These are phyloP conservation scores for Salvia miltiorrhiza DNA, from an alignment of 257 asterid genomes.

Conservation along the genomic window DNA sequence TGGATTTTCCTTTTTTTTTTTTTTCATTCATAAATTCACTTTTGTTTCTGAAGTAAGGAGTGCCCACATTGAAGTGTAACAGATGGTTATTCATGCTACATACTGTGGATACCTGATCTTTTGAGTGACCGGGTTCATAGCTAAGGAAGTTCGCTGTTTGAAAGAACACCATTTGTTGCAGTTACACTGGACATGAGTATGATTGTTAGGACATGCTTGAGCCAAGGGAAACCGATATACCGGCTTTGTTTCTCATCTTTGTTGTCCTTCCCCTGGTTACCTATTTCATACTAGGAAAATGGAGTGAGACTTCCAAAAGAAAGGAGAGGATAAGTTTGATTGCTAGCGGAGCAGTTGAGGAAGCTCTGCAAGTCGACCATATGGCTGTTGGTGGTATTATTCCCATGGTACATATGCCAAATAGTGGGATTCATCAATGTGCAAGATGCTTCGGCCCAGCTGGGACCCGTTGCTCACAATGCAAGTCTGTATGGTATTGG, in stretches of 20 bases:
- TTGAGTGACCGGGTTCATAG: slow-evolving; percentile 14
- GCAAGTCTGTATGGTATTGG: slow-evolving; percentile 91
- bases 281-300: slow-evolving; percentile 71
- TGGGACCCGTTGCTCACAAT: slow-evolving; percentile 68
- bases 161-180: slow-evolving; percentile 21
- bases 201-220: slow-evolving; percentile 73
- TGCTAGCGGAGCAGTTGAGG: slow-evolving; percentile 54
- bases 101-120: not conserved
- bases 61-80: slow-evolving; percentile 14
- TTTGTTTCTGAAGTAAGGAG: slow-evolving; percentile 22
- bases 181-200: slow-evolving; percentile 60
- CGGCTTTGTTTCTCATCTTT: slow-evolving; percentile 56
- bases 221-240: slow-evolving; percentile 75
- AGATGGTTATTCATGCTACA: not conserved
- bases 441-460: slow-evolving; percentile 68
- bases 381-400: slow-evolving; percentile 44
- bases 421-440: slow-evolving; percentile 42
- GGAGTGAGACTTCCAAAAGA: slow-evolving; percentile 59
- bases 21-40: slow-evolving; percentile 3
- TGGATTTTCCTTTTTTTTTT: not conserved
- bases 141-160: slow-evolving; percentile 27
- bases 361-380: slow-evolving; percentile 37
- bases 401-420: slow-evolving; percentile 45
- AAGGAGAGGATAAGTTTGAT: slow-evolving; percentile 50
- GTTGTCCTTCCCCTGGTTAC: slow-evolving; percentile 75